Percentiles rank a stretch among this genome's conserved stretches.
Conservation (phyloP, 176 grass and related monocot genomes). For the Musa troglodytarum region DNA sequence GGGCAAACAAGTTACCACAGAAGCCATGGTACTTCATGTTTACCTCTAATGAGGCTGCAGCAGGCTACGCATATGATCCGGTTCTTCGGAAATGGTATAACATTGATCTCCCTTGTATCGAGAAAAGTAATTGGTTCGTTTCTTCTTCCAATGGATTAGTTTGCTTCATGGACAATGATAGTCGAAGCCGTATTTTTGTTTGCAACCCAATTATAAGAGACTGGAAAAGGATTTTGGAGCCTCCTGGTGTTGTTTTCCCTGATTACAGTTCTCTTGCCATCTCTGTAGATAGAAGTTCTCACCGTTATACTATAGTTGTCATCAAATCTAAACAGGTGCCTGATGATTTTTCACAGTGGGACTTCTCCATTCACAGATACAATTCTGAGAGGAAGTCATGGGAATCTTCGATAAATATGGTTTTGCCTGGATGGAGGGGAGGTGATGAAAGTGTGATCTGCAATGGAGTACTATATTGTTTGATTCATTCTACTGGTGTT, state of each 20-base stretch:
- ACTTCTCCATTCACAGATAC: conserved; percentile 10
- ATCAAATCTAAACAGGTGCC: not conserved
- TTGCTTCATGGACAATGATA: conserved; percentile 4
- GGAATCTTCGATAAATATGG: not conserved
- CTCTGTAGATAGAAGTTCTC: conserved; percentile 7
- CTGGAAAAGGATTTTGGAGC: not conserved
- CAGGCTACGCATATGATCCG: conserved; percentile 77
- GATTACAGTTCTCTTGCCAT: conserved; percentile 9
- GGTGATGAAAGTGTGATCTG: conserved; percentile 14
- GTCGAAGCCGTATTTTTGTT: not conserved
- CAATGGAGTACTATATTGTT: conserved; percentile 5
- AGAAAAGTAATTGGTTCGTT: conserved; percentile 59
- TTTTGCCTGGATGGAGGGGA: conserved; percentile 4
- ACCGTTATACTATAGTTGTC: not conserved
- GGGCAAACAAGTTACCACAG: conserved; percentile 53
- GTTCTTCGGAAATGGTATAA: conserved; percentile 70
- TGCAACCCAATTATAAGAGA: conserved; percentile 6
- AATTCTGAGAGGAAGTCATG: not conserved
- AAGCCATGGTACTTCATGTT: conserved; percentile 99
- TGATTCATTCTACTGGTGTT: conserved; percentile 4
- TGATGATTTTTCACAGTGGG: not conserved
- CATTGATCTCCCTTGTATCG: conserved; percentile 59
- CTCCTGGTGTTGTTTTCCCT: conserved; percentile 3
- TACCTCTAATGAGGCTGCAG: conserved; percentile 41
- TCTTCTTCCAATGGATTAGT: conserved; percentile 45